Conservation (phyloP, 345 rosid species). For the Acer campestre region DNA sequence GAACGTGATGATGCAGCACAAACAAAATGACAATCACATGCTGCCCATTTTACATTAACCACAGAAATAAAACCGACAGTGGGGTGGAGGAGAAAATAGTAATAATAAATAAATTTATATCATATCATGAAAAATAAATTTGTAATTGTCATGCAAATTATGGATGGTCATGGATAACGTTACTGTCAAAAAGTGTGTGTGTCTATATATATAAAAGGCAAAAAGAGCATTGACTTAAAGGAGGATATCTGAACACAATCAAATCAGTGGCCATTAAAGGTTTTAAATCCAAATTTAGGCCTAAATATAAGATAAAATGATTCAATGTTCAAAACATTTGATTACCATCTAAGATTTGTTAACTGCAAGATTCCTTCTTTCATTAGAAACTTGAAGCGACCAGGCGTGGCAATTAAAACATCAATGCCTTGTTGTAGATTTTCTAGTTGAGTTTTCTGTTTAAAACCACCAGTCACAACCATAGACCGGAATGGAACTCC, state of each 20-base stretch:
- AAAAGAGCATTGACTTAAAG: neutral
- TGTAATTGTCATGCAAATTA: too few species aligned
- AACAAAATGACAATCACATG: too few species aligned
- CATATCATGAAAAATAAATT: too few species aligned
- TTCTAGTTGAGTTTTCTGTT: conserved; percentile 86
- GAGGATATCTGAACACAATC: neutral
- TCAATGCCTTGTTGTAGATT: conserved; percentile 78
- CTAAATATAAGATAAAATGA: conserved; percentile 7
- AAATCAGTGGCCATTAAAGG: neutral
- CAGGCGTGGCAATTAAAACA: conserved; percentile 92
- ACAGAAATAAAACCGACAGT: too few species aligned
- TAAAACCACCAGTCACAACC: conserved; percentile 91
- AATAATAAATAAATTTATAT: too few species aligned
- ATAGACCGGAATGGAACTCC: conserved; percentile 93
- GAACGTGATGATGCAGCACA: too few species aligned
- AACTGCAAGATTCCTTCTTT: conserved; percentile 71
- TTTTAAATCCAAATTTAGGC: conserved; percentile 1
- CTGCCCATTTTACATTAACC: too few species aligned
- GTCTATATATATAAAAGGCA: too few species aligned
- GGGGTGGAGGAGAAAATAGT: too few species aligned
- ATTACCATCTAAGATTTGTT: conserved; percentile 73
- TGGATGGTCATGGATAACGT: too few species aligned
- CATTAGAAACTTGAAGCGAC: conserved; percentile 83
- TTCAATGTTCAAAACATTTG: conserved; percentile 14
- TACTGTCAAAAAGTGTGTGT: neutral